These are phyloP conservation scores for Powellomyces hirtus DNA, from an alignment of 192 early-diverging fungal genomes.

Conservation along the genomic window DNA sequence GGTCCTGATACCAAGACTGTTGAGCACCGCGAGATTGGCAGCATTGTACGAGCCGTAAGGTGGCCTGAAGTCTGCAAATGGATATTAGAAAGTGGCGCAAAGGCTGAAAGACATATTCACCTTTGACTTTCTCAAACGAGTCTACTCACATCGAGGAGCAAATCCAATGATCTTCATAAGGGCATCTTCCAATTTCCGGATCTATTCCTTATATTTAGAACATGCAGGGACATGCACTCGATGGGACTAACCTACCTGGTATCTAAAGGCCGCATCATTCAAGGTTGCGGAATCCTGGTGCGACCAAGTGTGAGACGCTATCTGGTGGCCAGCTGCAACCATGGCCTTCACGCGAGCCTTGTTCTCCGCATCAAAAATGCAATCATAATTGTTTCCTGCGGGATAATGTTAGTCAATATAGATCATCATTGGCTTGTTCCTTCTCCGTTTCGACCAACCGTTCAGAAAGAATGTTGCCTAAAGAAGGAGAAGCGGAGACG, in stretches of 20 bases:
- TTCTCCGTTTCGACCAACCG: too few species aligned
- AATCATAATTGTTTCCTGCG: constrained; percentile 50
- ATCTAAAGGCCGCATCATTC: constrained; percentile 46
- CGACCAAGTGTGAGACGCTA: constrained; percentile 28
- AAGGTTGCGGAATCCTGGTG: constrained; percentile 44
- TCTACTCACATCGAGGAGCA: not conserved
- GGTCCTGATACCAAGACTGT: not conserved
- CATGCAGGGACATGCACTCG: too few species aligned
- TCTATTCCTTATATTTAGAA: too few species aligned
- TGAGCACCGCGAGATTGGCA: not conserved
- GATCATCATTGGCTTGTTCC: too few species aligned
- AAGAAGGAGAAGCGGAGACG: not conserved
- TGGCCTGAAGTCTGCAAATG: constrained; percentile 19
- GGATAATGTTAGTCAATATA: too few species aligned
- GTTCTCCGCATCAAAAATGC: constrained; percentile 28
- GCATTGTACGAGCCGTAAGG: constrained; percentile 4
- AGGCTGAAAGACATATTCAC: too few species aligned
- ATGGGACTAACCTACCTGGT: too few species aligned
- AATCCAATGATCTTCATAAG: constrained; percentile 38
- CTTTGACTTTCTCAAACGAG: too few species aligned
- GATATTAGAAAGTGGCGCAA: too few species aligned
- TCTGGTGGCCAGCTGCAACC: constrained; percentile 55
- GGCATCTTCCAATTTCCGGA: constrained; percentile 54
- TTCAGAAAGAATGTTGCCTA: constrained; percentile 62
- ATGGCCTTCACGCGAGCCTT: constrained; percentile 33